A percentile compares a stretch with the other conserved stretches of the same genome.
phyloP scores from a whole-genome alignment of 2,329 filamentous ascomycete species.

The Ophiostoma novo-ulmi region DNA sequence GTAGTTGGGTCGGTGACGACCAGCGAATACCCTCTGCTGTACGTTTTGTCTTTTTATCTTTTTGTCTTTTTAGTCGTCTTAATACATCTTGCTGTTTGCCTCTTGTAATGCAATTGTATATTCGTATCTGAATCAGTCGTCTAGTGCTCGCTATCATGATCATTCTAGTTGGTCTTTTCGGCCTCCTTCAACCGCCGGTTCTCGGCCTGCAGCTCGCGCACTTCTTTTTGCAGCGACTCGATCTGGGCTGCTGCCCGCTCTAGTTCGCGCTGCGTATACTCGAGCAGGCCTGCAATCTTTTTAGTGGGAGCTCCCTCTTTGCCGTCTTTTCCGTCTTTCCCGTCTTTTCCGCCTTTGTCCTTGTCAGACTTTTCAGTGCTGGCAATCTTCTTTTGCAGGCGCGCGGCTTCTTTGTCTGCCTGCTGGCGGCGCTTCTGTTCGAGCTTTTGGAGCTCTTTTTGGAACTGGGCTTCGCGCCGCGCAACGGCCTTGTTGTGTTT shows the following conservation, averaged over 20 bases:
- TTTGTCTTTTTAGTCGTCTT: background rate
- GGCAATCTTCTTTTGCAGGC: slow-evolving; percentile 28
- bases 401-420: slow-evolving; percentile 52
- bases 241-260: slow-evolving; percentile 50
- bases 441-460: slow-evolving; percentile 58
- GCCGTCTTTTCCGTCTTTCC: background rate
- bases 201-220: slow-evolving; percentile 55
- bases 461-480: slow-evolving; percentile 63
- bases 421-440: slow-evolving; percentile 61
- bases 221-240: slow-evolving; percentile 49
- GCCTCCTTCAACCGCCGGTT: slow-evolving; percentile 30
- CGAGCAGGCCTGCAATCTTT: slow-evolving; percentile 38
- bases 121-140: too few relatives aligned
- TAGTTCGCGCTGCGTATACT: slow-evolving; percentile 46
- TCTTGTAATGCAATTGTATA: too few relatives aligned
- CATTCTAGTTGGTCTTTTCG: background rate
- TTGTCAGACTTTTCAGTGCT: too few relatives aligned
- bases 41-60: background rate
- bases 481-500: slow-evolving; percentile 59
- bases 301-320: background rate
- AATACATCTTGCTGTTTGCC: too few relatives aligned
- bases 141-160: background rate
- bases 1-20: slow-evolving; percentile 1
- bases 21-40: slow-evolving; percentile 1
- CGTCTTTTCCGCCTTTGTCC: background rate